A percentile compares a stretch with the other conserved stretches of the same genome.
These are phyloP conservation scores for Euphorbia celastroides DNA, from an alignment of 441 rosid genomes.

Conservation along the genomic window DNA sequence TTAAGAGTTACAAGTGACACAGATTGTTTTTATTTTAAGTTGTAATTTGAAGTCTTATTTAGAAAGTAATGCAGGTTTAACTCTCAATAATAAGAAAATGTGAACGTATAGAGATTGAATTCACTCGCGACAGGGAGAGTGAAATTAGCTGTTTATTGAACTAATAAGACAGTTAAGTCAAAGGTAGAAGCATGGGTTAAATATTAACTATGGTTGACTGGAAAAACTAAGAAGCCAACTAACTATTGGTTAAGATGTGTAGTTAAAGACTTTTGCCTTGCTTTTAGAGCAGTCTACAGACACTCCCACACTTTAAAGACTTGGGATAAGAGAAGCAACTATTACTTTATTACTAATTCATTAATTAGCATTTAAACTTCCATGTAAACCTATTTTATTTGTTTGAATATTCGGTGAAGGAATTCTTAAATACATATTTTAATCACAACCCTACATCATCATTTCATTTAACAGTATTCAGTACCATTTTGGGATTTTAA, in stretches of 20 bases:
- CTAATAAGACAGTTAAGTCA: background rate
- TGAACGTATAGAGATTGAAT: background rate
- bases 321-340: background rate
- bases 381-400: too few species aligned
- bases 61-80: too few species aligned
- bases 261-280: conserved; percentile 14
- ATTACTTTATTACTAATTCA: background rate
- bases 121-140: background rate
- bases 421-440: conserved; percentile 9
- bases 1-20: too few species aligned
- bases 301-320: background rate
- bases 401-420: too few species aligned
- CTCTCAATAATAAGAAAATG: background rate
- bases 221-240: background rate
- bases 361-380: too few species aligned
- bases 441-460: background rate
- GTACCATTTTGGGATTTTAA: conserved; percentile 2
- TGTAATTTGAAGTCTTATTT: too few species aligned
- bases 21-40: too few species aligned
- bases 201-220: background rate
- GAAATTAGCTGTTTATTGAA: background rate
- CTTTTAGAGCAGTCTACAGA: conserved; percentile 14
- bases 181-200: background rate
- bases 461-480: background rate
- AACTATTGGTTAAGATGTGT: background rate